Conservation (phyloP, 2,329 filamentous ascomycete species). For the Hypoxylon sp. region DNA sequence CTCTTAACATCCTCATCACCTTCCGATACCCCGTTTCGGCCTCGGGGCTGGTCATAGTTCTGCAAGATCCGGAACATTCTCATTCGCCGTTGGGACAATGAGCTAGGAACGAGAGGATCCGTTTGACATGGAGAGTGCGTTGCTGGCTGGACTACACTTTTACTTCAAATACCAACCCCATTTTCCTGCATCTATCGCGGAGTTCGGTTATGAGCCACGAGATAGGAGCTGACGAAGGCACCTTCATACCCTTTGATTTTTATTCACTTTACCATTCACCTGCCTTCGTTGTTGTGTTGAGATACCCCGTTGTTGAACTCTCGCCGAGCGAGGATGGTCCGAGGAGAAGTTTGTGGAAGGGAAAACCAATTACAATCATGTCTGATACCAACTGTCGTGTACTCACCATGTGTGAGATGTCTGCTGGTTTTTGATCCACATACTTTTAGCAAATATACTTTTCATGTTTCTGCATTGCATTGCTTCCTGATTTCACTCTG, state of each 20-base stretch:
- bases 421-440: slow-evolving; percentile 40
- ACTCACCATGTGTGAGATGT: slow-evolving; percentile 30
- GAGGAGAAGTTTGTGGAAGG: slow-evolving; percentile 38
- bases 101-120: slow-evolving; percentile 27
- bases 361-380: slow-evolving; percentile 17
- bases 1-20: slow-evolving; percentile 29
- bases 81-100: slow-evolving; percentile 31
- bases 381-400: slow-evolving; percentile 34
- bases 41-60: slow-evolving; percentile 40
- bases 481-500: slow-evolving; percentile 22
- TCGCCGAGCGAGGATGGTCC: slow-evolving; percentile 47
- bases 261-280: slow-evolving; percentile 34
- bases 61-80: slow-evolving; percentile 36
- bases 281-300: slow-evolving; percentile 46
- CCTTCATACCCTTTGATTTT: slow-evolving; percentile 44
- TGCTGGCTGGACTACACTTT: slow-evolving; percentile 46
- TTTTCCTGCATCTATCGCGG: slow-evolving; percentile 38
- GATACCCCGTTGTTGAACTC: slow-evolving; percentile 48
- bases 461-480: slow-evolving; percentile 26
- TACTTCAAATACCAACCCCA: slow-evolving; percentile 37
- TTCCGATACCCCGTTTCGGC: slow-evolving; percentile 44
- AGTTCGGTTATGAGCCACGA: slow-evolving; percentile 43
- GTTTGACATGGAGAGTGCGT: slow-evolving; percentile 32
- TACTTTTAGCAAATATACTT: slow-evolving; percentile 22
- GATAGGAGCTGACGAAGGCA: slow-evolving; percentile 43